Percentiles rank a stretch among this genome's conserved stretches.
These are phyloP conservation scores for Mycena epipterygia DNA, from an alignment of 768 basidiomycete species.

Conservation along the genomic window DNA sequence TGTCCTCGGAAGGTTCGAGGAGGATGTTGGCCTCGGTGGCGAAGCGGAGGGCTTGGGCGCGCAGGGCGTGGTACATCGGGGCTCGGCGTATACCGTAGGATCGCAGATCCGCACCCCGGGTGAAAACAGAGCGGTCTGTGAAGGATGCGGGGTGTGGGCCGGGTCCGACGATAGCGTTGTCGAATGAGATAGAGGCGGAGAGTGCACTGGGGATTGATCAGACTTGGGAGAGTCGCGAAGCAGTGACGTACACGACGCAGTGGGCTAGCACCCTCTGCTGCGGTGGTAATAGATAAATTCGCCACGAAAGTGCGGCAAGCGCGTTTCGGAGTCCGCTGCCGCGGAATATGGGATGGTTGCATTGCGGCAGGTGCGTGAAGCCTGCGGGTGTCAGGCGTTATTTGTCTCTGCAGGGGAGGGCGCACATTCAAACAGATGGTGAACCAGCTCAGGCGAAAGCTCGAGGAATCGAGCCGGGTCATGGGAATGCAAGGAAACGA, in stretches of 20 bases:
- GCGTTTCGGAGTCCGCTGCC: neutral
- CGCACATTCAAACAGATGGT: constrained; percentile 19
- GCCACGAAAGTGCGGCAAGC: constrained; percentile 12
- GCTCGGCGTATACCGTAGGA: constrained; percentile 10
- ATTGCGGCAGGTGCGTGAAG: neutral
- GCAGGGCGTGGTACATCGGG: neutral
- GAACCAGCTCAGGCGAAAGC: constrained; percentile 18
- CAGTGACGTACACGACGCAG: neutral
- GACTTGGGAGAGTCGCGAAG: too few species aligned
- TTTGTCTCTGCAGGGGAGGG: too few species aligned
- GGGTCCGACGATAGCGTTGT: constrained; percentile 7
- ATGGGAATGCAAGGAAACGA: neutral
- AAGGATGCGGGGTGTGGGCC: constrained; percentile 13
- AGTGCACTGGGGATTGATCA: constrained; percentile 2
- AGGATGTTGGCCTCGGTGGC: neutral
- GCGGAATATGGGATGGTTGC: constrained; percentile 6
- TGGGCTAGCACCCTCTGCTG: constrained; percentile 8
- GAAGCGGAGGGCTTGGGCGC: neutral
- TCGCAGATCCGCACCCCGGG: constrained; percentile 2
- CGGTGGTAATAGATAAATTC: constrained; percentile 8
- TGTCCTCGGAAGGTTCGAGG: constrained; percentile 16
- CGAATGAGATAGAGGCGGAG: constrained; percentile 3
- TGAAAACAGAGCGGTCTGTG: constrained; percentile 15
- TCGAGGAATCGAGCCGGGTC: neutral
- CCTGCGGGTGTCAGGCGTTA: neutral